Base-by-base conservation (phyloP, 2,329 filamentous ascomycete species). In the Xylariaceae sp. region DNA sequence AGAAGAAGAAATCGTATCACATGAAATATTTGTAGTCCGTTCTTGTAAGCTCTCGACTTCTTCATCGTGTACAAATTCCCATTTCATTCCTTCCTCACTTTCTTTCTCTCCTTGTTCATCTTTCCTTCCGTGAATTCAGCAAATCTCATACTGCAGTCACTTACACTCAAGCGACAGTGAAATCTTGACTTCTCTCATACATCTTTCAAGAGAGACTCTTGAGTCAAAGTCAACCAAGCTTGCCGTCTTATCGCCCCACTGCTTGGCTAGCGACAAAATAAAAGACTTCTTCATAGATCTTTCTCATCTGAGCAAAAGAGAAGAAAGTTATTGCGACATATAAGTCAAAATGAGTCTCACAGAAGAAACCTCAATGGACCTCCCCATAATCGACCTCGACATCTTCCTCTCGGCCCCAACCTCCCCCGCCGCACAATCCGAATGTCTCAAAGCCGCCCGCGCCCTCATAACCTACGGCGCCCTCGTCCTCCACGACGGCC, bases 401-500 rank as follows among this genome's bases (percentile, higher is more conserved):
- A 64, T 82, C 65, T 86, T 82, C 68, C 80, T 81, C 53, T 67
- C 72, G 63, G 70, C 77, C 0, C 71, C 70, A 47, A 72, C 75
- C 66, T 79, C 78, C 0, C 64, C 77, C 45, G 74, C 70, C 3
- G 79, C 79, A 15, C 75, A 74, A 17, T 76, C 75, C 45, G 83
- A 86, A 69, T 85, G 82, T 69, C 70, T 67, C 51, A 78, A 77
- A 63, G 83, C 81, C 2, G 82, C 83, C 51, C 70, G 77, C 13
- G 82, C 82, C 37, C 79, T 86, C 58, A 81, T 85, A 69, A 79
- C 79, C 13, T 85, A 83, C 71, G 83, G 83, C 60, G 83, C 83
- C 7, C 77, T 86, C 17, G 75, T 86, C 23, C 76, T 85, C 51
- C 83, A 83, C 74, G 83, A 85, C 74, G 80, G 79, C 55, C 82